Evolutionary conservation across 345 rosid species (phyloP).

Genomic region (Psidium friedrichsthalianum): DNA sequence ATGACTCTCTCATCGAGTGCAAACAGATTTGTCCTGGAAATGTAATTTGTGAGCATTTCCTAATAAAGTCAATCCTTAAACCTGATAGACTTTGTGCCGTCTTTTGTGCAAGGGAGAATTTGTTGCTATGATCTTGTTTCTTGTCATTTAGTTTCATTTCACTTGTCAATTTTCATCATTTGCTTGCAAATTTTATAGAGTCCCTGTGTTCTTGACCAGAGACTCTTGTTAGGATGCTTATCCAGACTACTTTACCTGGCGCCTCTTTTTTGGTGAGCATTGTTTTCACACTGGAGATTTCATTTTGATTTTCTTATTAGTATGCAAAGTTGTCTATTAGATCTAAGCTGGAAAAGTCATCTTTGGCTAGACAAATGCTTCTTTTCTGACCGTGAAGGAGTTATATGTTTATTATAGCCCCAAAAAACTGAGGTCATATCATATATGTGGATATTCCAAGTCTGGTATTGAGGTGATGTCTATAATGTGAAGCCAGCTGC

Average conservation of each 20-base stretch:
- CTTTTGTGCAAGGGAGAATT: neutral
- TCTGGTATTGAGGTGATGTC: neutral
- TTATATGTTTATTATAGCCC: neutral
- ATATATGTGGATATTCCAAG: neutral
- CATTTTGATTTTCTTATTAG: neutral
- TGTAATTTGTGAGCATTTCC: neutral
- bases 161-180: neutral
- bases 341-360: neutral
- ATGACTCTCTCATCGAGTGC: neutral
- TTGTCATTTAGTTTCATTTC: neutral
- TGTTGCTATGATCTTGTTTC: neutral
- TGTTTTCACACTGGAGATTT: neutral
- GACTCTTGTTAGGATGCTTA: constrained; percentile 33
- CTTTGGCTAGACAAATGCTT: neutral
- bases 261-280: constrained; percentile 35
- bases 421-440: neutral
- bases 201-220: constrained; percentile 16
- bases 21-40: neutral
- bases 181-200: neutral
- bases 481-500: neutral
- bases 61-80: neutral
- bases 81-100: neutral
- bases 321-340: neutral
- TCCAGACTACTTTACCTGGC: constrained; percentile 30
- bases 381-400: neutral